Evolutionary conservation across 768 basidiomycete species (phyloP), one percentile per base, ranked within the genome.

Genomic region (Russula vinacea): DNA sequence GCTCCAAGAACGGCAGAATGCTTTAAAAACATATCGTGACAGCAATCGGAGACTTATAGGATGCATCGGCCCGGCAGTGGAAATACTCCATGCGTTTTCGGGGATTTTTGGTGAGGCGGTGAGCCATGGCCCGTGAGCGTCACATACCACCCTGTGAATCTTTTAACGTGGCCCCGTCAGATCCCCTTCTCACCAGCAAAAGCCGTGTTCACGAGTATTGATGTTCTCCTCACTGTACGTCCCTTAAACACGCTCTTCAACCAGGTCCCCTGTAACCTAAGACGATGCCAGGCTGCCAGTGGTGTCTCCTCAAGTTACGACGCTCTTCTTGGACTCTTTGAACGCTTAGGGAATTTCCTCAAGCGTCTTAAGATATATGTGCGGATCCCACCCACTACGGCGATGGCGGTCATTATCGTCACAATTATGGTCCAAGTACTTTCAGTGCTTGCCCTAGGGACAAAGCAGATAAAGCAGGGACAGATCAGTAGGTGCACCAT

Each of bases 391-490:
- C 29, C 33, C n/a, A 47, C 44, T 7, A 19, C 26, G 4, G 8
- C n/a, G 10, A 55, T 64, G 52, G 52, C 35, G 9, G 35, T 53
- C 8, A 57, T 59, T 1, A 29, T 59, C 4, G 44, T 47, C 1
- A 64, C 55, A 11, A 33, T 64, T 1, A 33, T 64, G 44, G 58
- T 14, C 1, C n/a, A 64, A 24, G 29, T 64, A 37, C 45, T 64
- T 9, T 53, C 58, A 1, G 53, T 64, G 10, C 58, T 64, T 39
- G 58, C 51, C n/a, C 35, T 64, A 3, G 58, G 58, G 26, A 64
- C 44, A 0, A 64, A 64, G 5, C 57, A 64, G 16, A 59, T 55
- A 1, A 47, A 45, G 8, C 58, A 54, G n/a, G 45, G 63, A 3
- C 35, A 58, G 8, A n/a, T 64, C 10, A 59, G 63, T 64, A 16